Percentiles rank a stretch among this genome's conserved stretches.
phyloP scores from a whole-genome alignment of 495 filamentous ascomycete genomes.

The Annulohypoxylon maeteangense region DNA sequence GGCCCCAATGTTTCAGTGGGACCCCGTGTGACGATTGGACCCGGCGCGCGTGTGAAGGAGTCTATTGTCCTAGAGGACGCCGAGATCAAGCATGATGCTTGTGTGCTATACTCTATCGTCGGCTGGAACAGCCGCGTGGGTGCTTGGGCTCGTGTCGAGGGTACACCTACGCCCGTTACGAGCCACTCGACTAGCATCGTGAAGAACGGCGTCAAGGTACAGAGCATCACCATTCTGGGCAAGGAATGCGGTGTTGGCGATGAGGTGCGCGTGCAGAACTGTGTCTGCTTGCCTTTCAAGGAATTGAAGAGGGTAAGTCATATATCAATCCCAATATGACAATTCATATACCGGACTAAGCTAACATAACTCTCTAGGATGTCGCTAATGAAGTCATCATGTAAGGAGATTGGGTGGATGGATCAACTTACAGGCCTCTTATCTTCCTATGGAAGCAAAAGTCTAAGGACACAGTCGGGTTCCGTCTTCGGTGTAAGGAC shows the following conservation, averaged over 20 bases:
- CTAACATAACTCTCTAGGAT: constrained; percentile 67
- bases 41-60: constrained; percentile 94
- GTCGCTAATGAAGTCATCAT: constrained; percentile 97
- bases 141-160: constrained; percentile 97
- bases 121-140: constrained; percentile 97
- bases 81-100: constrained; percentile 97
- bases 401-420: constrained; percentile 60
- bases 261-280: constrained; percentile 97
- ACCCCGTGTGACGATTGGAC: constrained; percentile 82
- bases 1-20: constrained; percentile 97
- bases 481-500: constrained; percentile 30
- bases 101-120: constrained; percentile 95
- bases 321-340: not conserved
- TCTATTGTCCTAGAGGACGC: constrained; percentile 93
- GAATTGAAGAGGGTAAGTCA: constrained; percentile 93
- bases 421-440: constrained; percentile 25
- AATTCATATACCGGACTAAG: constrained; percentile 7
- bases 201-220: constrained; percentile 98
- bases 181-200: constrained; percentile 95
- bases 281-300: constrained; percentile 97
- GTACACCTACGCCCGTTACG: constrained; percentile 86
- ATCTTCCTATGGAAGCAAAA: constrained; percentile 13
- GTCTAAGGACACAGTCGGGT: constrained; percentile 1
- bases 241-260: constrained; percentile 96
- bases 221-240: constrained; percentile 97